Evolutionary conservation across 352 stramenopile genomes (phyloP), one percentile per base, ranked within the genome.

Genomic region (Globisporangium polare): DNA sequence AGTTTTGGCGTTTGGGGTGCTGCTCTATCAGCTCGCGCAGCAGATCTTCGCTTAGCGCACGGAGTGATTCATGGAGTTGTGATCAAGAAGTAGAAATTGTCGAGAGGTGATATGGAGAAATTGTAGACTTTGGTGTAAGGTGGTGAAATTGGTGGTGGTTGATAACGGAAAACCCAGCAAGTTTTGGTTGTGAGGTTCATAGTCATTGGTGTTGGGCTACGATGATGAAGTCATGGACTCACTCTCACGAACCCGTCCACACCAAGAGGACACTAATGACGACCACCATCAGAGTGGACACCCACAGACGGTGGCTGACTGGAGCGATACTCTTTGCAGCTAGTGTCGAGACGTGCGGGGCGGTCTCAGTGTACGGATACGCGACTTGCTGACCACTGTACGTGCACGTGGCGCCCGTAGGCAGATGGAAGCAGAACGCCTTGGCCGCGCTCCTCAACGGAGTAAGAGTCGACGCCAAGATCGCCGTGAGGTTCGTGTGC

Each of bases 21-120:
- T 91, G 53, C 66, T 89, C 15, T 86, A 83, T 42, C 81, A 89
- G 56, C 45, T 90, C n/a, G 63, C 71, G 15, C 71, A 75, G 50
- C 75, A 88, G 51, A 71, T 88, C 26, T 18, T 62, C n/a, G 52
- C 33, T 37, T 59, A 6, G 13, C 3, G 41, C 5, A 46, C 12
- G 15, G 37, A 43, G 12, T 42, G 15, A 7, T 18, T 43, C 5
- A n/a, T n/a, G n/a, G 5, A 18, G 15, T n/a, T n/a, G n/a, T n/a
- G 12, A 41, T n/a, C n/a, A 41, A 3, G 10, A 41, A 15, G 37
- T 33, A 33, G 37, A 46, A 46, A 46, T 46, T 46, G 41, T 46
- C 17, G 17, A 46, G 41, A 46, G 41, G 41, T 46, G 41, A 46
- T 46, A 22, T 24, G 41, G 17, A 20, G 41, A 46, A 46, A 46